Percentiles rank a stretch among this genome's conserved stretches.
phyloP scores from a whole-genome alignment of 352 stramenopile genomes.

The Albugo candida region DNA sequence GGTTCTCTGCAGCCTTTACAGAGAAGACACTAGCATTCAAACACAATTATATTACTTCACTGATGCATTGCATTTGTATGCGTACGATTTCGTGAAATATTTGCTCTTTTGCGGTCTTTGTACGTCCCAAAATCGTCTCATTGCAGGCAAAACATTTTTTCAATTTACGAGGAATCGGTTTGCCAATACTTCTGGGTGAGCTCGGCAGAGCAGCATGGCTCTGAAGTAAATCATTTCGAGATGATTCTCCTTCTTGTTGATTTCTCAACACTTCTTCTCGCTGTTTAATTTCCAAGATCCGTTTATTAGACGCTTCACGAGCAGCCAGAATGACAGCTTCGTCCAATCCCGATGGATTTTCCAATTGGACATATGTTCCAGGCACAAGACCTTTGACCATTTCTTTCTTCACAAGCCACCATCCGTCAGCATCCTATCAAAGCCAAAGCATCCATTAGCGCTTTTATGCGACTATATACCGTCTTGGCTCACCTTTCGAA shows the following conservation, averaged over 20 bases:
- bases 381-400: slow-evolving; percentile 65
- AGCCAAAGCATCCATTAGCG: not conserved
- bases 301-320: slow-evolving; percentile 55
- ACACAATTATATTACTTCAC: not conserved
- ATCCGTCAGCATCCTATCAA: slow-evolving; percentile 38
- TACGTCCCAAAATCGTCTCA: slow-evolving; percentile 65
- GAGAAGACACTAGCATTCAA: slow-evolving; percentile 32
- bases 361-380: slow-evolving; percentile 46
- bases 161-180: slow-evolving; percentile 31
- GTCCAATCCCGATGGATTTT: slow-evolving; percentile 31
- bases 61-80: not conserved
- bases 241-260: slow-evolving; percentile 7
- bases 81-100: slow-evolving; percentile 71
- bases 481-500: slow-evolving; percentile 23
- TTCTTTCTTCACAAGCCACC: slow-evolving; percentile 66
- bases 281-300: slow-evolving; percentile 13
- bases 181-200: slow-evolving; percentile 6
- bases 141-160: slow-evolving; percentile 64
- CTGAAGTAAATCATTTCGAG: not conserved
- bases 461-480: not conserved
- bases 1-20: slow-evolving; percentile 48
- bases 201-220: slow-evolving; percentile 17
- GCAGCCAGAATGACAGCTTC: slow-evolving; percentile 43
- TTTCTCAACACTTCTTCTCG: slow-evolving; percentile 3
- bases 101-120: slow-evolving; percentile 47